phyloP scores from a whole-genome alignment of 331 rosid species.

The Quercus lobata region DNA sequence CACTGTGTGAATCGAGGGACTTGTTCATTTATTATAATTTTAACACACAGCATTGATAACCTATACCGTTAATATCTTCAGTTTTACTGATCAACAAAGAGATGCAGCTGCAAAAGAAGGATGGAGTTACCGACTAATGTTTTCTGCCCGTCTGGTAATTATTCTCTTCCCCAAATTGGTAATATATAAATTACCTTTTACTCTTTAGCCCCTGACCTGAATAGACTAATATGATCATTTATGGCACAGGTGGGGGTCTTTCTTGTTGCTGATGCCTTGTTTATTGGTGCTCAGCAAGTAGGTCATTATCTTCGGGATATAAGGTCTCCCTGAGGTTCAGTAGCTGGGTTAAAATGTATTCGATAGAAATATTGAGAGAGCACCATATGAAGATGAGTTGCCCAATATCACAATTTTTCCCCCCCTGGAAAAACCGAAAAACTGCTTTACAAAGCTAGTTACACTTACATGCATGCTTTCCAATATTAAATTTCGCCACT shows the following conservation, averaged over 20 bases:
- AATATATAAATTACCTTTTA: neutral
- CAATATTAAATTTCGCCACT: neutral
- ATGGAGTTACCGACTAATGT: conserved; percentile 82
- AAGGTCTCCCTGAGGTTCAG: conserved; percentile 43
- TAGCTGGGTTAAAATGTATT: conserved; percentile 1
- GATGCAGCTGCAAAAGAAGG: conserved; percentile 79
- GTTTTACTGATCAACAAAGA: conserved; percentile 97
- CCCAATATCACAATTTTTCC: neutral
- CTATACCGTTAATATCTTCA: conserved; percentile 28
- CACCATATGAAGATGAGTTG: conserved; percentile 8
- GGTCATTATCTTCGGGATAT: conserved; percentile 73
- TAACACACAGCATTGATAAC: neutral
- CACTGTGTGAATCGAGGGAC: neutral
- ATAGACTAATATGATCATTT: neutral
- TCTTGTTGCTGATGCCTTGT: conserved; percentile 64
- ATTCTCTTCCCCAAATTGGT: neutral
- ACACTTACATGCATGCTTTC: neutral
- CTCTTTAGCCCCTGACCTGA: neutral
- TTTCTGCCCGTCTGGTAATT: conserved; percentile 86
- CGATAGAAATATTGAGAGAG: neutral
- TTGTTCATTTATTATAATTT: neutral
- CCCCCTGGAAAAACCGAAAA: neutral
- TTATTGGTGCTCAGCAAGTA: conserved; percentile 68
- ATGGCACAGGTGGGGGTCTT: conserved; percentile 62
- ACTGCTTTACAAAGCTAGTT: neutral